A percentile compares a stretch with the other conserved stretches of the same genome.
These are phyloP conservation scores for Aureoboletus auriporus DNA, from an alignment of 768 basidiomycete genomes.

Conservation along the genomic window DNA sequence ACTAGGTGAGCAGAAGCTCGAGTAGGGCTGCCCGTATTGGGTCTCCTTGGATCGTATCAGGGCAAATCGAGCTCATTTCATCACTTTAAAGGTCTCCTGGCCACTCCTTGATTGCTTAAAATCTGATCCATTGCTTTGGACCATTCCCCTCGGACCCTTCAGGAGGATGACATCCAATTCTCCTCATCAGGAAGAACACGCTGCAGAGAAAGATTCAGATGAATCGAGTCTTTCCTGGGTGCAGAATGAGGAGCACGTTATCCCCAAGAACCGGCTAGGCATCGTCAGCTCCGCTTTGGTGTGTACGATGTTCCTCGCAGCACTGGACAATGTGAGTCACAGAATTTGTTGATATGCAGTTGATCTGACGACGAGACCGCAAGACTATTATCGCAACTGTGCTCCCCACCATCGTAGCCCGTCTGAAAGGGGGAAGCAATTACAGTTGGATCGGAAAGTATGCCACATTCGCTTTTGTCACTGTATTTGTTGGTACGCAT, in stretches of 20 bases:
- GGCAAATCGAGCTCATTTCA: no score
- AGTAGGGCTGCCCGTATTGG: no score
- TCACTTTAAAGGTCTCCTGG: no score
- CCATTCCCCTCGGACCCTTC: no score
- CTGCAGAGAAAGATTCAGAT: neutral
- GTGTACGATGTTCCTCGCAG: constrained; percentile 34
- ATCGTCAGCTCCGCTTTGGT: constrained; percentile 23
- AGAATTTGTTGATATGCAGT: neutral
- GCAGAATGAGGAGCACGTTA: constrained; percentile 44
- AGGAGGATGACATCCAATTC: neutral
- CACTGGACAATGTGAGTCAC: constrained; percentile 49
- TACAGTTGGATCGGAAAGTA: constrained; percentile 75
- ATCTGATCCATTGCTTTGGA: neutral
- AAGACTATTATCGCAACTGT: constrained; percentile 67
- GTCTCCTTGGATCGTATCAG: no score
- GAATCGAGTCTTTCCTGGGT: constrained; percentile 49
- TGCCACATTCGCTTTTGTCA: neutral
- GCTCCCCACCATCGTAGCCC: constrained; percentile 61
- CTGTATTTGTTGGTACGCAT: no score
- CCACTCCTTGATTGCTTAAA: neutral
- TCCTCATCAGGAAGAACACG: neutral
- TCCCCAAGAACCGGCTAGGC: constrained; percentile 33
- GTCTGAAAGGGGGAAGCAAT: constrained; percentile 56
- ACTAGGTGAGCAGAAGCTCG: no score
- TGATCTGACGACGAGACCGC: neutral